phyloP scores from a whole-genome alignment of 805 yeast species.

The Myxozyma kluyveri region DNA sequence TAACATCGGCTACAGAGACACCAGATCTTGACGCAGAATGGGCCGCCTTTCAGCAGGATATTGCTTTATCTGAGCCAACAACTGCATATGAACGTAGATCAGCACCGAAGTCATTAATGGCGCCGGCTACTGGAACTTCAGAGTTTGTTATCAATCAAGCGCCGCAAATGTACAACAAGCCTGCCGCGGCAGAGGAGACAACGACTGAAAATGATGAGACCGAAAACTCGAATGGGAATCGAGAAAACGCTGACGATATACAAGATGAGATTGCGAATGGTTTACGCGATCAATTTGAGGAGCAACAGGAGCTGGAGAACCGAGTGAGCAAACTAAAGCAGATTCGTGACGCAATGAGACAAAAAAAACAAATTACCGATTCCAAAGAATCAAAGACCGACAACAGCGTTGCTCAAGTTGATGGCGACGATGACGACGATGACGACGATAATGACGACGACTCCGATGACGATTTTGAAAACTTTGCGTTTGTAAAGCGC shows the following conservation, averaged over 20 bases:
- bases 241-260: constrained; percentile 6
- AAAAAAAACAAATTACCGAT: neutral
- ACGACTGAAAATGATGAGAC: neutral
- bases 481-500: neutral
- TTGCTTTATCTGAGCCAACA: constrained; percentile 11
- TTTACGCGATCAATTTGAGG: constrained; percentile 23
- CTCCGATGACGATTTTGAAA: constrained; percentile 9
- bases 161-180: neutral
- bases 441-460: constrained; percentile 1
- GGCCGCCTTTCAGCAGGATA: constrained; percentile 28
- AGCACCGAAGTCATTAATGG: neutral
- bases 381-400: neutral
- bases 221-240: neutral
- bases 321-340: constrained; percentile 21
- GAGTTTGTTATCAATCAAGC: neutral
- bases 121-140: neutral
- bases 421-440: neutral
- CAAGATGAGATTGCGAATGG: constrained; percentile 12
- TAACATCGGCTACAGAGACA: neutral
- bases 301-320: constrained; percentile 20
- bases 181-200: neutral
- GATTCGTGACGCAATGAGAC: constrained; percentile 16
- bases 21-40: constrained; percentile 25
- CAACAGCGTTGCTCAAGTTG: neutral
- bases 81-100: neutral